Conservation (phyloP, 2,329 filamentous ascomycete genomes). For the Myriosclerotinia curreyana region DNA sequence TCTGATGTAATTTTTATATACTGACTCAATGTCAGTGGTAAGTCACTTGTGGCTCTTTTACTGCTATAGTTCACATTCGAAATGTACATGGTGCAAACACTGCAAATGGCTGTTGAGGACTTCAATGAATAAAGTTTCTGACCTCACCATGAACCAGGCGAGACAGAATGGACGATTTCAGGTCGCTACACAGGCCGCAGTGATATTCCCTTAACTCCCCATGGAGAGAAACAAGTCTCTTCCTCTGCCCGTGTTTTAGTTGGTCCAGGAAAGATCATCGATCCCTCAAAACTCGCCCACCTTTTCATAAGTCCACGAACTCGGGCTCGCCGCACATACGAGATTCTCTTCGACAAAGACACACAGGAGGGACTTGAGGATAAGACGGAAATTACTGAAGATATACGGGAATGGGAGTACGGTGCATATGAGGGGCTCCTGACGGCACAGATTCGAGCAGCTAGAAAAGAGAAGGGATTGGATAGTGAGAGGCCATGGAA, state of each 20-base stretch:
- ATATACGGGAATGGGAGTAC: slow-evolving; percentile 52
- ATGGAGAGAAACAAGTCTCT: slow-evolving; percentile 45
- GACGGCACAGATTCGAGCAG: slow-evolving; percentile 44
- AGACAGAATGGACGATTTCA: slow-evolving; percentile 48
- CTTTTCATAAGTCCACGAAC: slow-evolving; percentile 48
- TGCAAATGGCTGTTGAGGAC: no score
- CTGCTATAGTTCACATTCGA: background rate
- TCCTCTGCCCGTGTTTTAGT: slow-evolving; percentile 45
- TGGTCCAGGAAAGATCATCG: slow-evolving; percentile 47
- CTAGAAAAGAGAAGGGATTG: slow-evolving; percentile 43
- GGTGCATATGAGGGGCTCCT: slow-evolving; percentile 49
- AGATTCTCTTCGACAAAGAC: slow-evolving; percentile 44
- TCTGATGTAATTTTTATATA: background rate
- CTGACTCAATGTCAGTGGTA: slow-evolving; percentile 21
- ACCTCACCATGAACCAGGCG: slow-evolving; percentile 37
- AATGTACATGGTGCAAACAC: background rate
- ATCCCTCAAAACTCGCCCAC: slow-evolving; percentile 45
- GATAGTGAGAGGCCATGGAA: slow-evolving; percentile 48
- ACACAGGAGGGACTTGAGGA: slow-evolving; percentile 28
- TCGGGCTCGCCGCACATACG: slow-evolving; percentile 47
- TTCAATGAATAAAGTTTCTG: slow-evolving; percentile 15
- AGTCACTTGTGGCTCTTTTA: slow-evolving; percentile 8
- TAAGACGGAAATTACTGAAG: slow-evolving; percentile 42
- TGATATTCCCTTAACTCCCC: slow-evolving; percentile 43
- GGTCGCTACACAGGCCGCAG: slow-evolving; percentile 47